A percentile compares a stretch with the other conserved stretches of the same genome.
phyloP scores from a whole-genome alignment of 805 yeast species.

The Ogataea pignaliae region DNA sequence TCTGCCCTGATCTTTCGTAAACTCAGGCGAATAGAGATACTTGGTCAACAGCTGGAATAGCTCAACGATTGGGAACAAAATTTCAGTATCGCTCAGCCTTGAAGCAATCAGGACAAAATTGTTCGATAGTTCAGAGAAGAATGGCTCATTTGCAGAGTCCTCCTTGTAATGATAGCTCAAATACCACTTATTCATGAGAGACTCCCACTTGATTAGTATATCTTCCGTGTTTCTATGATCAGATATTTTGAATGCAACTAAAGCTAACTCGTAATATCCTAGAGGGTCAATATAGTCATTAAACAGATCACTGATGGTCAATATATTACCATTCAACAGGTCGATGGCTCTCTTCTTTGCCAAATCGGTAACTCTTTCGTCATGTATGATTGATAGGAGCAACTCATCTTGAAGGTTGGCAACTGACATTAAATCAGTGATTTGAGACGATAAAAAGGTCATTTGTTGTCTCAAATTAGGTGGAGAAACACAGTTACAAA shows the following conservation, averaged over 20 bases:
- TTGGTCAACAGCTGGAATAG: constrained; percentile 62
- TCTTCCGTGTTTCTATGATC: constrained; percentile 84
- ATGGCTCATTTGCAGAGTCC: constrained; percentile 30
- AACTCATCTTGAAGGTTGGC: constrained; percentile 80
- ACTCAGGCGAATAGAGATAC: constrained; percentile 36
- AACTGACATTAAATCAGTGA: constrained; percentile 79
- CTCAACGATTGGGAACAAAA: constrained; percentile 74
- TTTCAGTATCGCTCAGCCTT: constrained; percentile 61
- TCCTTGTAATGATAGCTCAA: constrained; percentile 26
- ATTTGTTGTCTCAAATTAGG: constrained; percentile 73
- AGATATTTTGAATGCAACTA: constrained; percentile 73
- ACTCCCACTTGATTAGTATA: constrained; percentile 75
- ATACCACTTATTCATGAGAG: constrained; percentile 52
- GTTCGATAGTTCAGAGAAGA: constrained; percentile 34
- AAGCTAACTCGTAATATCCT: constrained; percentile 79
- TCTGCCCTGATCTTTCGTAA: constrained; percentile 6
- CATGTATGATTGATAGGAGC: constrained; percentile 43
- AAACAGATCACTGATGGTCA: constrained; percentile 72
- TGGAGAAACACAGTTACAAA: constrained; percentile 80
- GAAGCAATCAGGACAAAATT: constrained; percentile 47
- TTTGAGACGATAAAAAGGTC: constrained; percentile 60
- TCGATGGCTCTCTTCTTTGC: constrained; percentile 47
- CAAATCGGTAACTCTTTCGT: constrained; percentile 43
- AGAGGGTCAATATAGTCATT: constrained; percentile 85
- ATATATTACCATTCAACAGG: constrained; percentile 58